Conservation (phyloP, 1,284 basidiomycete genomes). For the Cutaneotrichosporon spelunceum region DNA sequence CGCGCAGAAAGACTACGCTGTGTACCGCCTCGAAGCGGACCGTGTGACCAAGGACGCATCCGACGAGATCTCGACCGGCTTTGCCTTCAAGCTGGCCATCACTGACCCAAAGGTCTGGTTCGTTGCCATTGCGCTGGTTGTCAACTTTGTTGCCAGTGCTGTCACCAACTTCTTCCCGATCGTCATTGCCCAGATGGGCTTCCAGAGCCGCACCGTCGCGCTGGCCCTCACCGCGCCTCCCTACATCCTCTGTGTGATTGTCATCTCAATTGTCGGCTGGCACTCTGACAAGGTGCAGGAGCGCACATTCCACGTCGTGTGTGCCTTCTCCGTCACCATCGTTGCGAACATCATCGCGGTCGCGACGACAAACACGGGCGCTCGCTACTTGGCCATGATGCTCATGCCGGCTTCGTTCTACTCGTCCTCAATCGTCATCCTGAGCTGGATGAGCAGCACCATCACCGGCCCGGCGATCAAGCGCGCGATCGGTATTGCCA, state of each 20-base stretch:
- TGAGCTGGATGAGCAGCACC: conserved; percentile 47
- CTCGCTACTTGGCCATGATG: conserved; percentile 47
- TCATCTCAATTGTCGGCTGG: conserved; percentile 41
- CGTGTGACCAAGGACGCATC: conserved; percentile 34
- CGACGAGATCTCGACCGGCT: conserved; percentile 27
- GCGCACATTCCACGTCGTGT: conserved; percentile 27
- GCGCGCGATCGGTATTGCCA: conserved; percentile 49
- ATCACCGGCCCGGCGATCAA: conserved; percentile 49
- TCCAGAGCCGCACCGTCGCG: conserved; percentile 44
- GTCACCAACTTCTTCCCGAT: conserved; percentile 50
- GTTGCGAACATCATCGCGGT: conserved; percentile 70
- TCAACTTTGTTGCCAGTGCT: conserved; percentile 35
- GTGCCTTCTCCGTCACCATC: conserved; percentile 54
- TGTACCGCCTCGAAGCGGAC: conserved; percentile 43
- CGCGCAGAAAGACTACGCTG: conserved; percentile 34
- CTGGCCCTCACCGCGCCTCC: conserved; percentile 47
- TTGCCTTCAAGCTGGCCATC: conserved; percentile 36
- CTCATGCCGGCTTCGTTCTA: conserved; percentile 40
- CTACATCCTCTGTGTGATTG: conserved; percentile 42
- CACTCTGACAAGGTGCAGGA: conserved; percentile 45
- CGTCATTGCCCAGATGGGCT: conserved; percentile 43
- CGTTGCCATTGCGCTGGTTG: conserved; percentile 25
- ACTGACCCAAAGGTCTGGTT: conserved; percentile 44
- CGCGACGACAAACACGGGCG: conserved; percentile 40
- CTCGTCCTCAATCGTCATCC: conserved; percentile 45